These are phyloP conservation scores for Teunomyces aglyptinius DNA, from an alignment of 805 yeast species.

Conservation along the genomic window DNA sequence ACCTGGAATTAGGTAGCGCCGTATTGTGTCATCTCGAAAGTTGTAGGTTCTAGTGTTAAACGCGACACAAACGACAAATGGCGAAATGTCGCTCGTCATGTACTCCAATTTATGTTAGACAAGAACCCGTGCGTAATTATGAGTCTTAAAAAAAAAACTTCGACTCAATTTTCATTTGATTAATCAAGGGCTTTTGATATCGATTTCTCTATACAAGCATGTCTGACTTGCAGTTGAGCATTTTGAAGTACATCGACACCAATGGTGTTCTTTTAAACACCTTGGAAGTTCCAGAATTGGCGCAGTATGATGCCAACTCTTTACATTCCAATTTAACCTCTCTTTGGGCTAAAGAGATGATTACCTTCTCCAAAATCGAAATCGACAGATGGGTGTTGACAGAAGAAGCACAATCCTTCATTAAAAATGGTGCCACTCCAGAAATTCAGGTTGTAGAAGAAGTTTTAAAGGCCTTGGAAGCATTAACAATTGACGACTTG, in stretches of 20 bases:
- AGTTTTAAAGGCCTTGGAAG: conserved; percentile 71
- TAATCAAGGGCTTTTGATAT: neutral
- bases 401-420: conserved; percentile 77
- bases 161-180: conserved; percentile 4
- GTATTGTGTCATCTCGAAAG: neutral
- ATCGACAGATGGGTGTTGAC: conserved; percentile 73
- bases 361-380: conserved; percentile 70
- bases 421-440: conserved; percentile 75
- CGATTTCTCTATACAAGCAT: conserved; percentile 28
- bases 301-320: conserved; percentile 59
- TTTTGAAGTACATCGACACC: conserved; percentile 65
- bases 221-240: conserved; percentile 65
- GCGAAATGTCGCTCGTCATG: neutral
- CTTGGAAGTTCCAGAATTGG: conserved; percentile 53
- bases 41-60: no score
- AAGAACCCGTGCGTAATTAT: neutral
- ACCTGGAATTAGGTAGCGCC: neutral
- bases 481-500: conserved; percentile 79
- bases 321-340: conserved; percentile 85
- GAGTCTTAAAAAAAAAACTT: conserved; percentile 2
- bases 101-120: neutral
- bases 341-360: conserved; percentile 78
- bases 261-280: conserved; percentile 64
- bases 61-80: neutral
- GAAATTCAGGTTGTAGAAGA: conserved; percentile 77